phyloP scores from a whole-genome alignment of 306 rosid genomes.

The Vigna reflexopilosa region DNA sequence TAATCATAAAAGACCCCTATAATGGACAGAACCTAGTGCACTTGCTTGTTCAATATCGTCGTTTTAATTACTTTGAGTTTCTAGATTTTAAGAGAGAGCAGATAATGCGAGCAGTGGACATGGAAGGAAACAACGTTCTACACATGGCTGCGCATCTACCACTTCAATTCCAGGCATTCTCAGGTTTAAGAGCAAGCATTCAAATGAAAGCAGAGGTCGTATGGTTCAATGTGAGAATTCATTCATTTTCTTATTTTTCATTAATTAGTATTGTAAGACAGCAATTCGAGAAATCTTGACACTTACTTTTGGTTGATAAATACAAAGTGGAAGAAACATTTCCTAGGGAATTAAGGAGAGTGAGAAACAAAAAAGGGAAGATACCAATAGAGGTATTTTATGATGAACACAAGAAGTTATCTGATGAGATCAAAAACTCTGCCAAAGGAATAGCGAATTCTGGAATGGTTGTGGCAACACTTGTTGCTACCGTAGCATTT shows the following conservation, averaged over 20 bases:
- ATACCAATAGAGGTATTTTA: slow-evolving; percentile 11
- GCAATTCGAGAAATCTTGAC: neutral
- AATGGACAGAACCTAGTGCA: slow-evolving; percentile 7
- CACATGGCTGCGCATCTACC: slow-evolving; percentile 16
- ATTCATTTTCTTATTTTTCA: too few species aligned
- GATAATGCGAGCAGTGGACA: neutral
- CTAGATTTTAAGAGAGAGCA: rapidly evolving
- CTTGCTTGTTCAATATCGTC: neutral
- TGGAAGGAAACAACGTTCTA: neutral
- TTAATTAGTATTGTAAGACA: too few species aligned
- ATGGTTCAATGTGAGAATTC: too few species aligned
- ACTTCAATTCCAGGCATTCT: too few species aligned
- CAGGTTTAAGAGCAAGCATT: too few species aligned
- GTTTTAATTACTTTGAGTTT: too few species aligned
- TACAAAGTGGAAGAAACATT: neutral
- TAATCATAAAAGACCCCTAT: neutral
- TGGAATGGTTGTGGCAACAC: slow-evolving; percentile 35
- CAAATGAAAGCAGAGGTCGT: too few species aligned
- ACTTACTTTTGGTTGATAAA: neutral
- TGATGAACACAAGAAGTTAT: neutral
- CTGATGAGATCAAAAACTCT: neutral
- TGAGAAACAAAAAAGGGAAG: slow-evolving; percentile 1
- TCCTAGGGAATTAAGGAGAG: neutral
- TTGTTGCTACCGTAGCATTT: slow-evolving; percentile 22
- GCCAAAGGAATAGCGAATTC: neutral